Percentiles rank a stretch among this genome's conserved stretches.
Conservation (phyloP, 345 rosid species). For the Hibiscus trionum region DNA sequence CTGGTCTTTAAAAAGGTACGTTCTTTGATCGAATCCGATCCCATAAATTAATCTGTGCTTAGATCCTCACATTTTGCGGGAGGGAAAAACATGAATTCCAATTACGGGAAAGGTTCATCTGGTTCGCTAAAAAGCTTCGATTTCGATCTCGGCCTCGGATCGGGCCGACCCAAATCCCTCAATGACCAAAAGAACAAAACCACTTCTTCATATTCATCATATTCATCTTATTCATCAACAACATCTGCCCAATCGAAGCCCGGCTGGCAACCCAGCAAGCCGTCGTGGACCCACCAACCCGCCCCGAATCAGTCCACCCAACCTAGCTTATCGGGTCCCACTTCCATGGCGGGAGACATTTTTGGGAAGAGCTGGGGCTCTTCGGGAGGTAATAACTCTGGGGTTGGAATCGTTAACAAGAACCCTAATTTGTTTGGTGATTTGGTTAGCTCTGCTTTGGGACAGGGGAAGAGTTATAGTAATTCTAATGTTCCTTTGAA, state of each 20-base stretch:
- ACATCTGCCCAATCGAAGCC: conserved; percentile 53
- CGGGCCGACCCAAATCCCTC: conserved; percentile 51
- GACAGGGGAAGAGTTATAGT: conserved; percentile 45
- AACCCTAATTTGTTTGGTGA: conserved; percentile 78
- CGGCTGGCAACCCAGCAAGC: conserved; percentile 65
- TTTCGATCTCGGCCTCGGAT: conserved; percentile 77
- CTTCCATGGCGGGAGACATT: conserved; percentile 88
- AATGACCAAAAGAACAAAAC: conserved; percentile 63
- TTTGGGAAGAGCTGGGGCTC: conserved; percentile 82
- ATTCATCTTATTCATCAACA: conserved; percentile 21
- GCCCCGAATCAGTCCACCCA: conserved; percentile 39
- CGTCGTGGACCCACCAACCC: conserved; percentile 87
- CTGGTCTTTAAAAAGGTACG: conserved; percentile 14
- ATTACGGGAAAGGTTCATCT: conserved; percentile 52
- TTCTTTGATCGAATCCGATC: conserved; percentile 1
- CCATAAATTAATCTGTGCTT: background rate
- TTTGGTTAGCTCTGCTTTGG: conserved; percentile 78
- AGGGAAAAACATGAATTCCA: conserved; percentile 20
- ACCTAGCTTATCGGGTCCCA: conserved; percentile 41
- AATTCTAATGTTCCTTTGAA: conserved; percentile 64
- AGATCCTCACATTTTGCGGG: background rate
- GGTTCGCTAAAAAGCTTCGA: conserved; percentile 47
- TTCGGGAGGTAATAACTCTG: conserved; percentile 27
- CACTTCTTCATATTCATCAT: conserved; percentile 38
- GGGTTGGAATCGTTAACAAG: conserved; percentile 63